Conservation (phyloP, 805 yeast genomes). For the Suhomyces xylopsoci region DNA sequence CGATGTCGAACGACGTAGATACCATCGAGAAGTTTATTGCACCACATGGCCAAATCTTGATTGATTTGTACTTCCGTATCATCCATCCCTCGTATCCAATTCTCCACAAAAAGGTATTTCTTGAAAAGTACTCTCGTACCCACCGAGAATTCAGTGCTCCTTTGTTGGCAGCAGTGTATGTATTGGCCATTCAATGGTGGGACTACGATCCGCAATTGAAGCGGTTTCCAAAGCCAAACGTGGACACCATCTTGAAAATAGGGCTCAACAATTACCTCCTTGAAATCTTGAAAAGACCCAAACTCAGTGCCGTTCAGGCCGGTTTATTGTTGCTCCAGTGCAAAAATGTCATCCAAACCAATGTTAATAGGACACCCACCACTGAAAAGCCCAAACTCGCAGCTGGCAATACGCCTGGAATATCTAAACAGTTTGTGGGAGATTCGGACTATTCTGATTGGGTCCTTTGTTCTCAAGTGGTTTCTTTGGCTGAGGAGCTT, state of each 20-base stretch:
- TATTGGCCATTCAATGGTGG: constrained; percentile 93
- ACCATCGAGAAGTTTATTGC: constrained; percentile 79
- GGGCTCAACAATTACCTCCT: constrained; percentile 68
- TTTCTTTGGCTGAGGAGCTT: constrained; percentile 82
- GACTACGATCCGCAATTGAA: constrained; percentile 77
- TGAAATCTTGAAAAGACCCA: constrained; percentile 81
- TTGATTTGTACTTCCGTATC: constrained; percentile 77
- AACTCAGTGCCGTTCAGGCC: constrained; percentile 87
- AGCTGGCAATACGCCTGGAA: background rate
- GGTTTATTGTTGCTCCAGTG: constrained; percentile 76
- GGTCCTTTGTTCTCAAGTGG: constrained; percentile 83
- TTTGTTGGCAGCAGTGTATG: constrained; percentile 83
- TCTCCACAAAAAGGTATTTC: constrained; percentile 82
- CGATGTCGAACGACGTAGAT: constrained; percentile 76
- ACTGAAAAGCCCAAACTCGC: constrained; percentile 13
- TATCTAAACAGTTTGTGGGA: background rate
- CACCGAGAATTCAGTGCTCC: constrained; percentile 93
- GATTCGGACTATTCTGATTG: constrained; percentile 64
- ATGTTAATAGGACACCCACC: constrained; percentile 8
- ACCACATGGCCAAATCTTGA: constrained; percentile 85
- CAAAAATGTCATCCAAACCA: constrained; percentile 35
- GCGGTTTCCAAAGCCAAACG: constrained; percentile 76
- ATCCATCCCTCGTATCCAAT: constrained; percentile 93
- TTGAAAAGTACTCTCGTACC: constrained; percentile 87
- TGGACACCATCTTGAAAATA: constrained; percentile 41